phyloP scores from a whole-genome alignment of 2,329 filamentous ascomycete species.

The Aspergillus calidoustus region DNA sequence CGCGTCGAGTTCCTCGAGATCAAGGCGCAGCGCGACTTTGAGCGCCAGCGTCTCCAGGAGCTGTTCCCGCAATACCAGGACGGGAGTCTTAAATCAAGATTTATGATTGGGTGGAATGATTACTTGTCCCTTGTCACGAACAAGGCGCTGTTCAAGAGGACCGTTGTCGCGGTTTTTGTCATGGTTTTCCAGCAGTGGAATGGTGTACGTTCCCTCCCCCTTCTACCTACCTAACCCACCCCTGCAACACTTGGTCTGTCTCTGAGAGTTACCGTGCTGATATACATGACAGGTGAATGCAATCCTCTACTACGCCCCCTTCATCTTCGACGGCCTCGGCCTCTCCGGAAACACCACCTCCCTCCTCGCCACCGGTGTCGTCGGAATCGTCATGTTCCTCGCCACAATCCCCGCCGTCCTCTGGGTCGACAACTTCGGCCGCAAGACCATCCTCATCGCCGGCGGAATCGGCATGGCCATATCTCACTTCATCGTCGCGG shows the following conservation, averaged over 20 bases:
- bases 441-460: constrained; percentile 45
- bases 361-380: constrained; percentile 46
- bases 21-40: constrained; percentile 74
- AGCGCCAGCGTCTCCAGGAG: constrained; percentile 69
- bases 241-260: constrained; percentile 45
- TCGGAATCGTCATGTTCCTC: constrained; percentile 46
- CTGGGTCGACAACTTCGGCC: constrained; percentile 47
- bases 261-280: constrained; percentile 26
- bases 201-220: background rate
- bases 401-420: constrained; percentile 42
- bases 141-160: constrained; percentile 42
- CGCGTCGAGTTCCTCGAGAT: constrained; percentile 79
- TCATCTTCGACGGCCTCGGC: constrained; percentile 42
- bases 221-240: constrained; percentile 58
- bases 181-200: background rate
- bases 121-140: constrained; percentile 38
- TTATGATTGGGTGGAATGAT: constrained; percentile 55
- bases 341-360: constrained; percentile 42
- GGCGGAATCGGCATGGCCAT: constrained; percentile 71
- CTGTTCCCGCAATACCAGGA: constrained; percentile 62
- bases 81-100: constrained; percentile 52
- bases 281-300: constrained; percentile 28
- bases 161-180: constrained; percentile 46
- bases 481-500: constrained; percentile 73
- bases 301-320: constrained; percentile 47